Evolutionary conservation across 176 grass and related monocot species (phyloP), one percentile per base, ranked within the genome.

Genomic region (Oryza australiensis): DNA sequence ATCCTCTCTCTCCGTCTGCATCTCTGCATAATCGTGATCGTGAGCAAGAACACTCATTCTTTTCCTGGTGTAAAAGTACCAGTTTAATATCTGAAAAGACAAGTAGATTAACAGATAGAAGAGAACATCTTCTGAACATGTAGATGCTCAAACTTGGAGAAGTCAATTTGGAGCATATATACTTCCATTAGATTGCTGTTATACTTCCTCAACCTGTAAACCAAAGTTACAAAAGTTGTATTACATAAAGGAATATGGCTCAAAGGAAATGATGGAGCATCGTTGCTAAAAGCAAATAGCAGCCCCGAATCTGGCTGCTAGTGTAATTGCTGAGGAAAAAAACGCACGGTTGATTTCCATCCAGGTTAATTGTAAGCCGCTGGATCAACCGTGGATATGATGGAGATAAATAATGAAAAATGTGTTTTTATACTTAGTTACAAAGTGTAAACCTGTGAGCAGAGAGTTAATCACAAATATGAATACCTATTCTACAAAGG

Each of bases 171-270:
- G 12, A 68, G 32, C 15, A 68, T 24, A 80, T 4, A 59, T 49
- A 37, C 37, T 49, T 24, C n/a, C 20, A 66, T 38, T 48, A 8
- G 28, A 59, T 53, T 18, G 14, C 26, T 64, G 64, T 72, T 43
- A 89, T 43, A 89, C 87, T 82, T 89, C 87, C 83, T 89, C 87
- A 1, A 89, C 87, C 78, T 89, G 71, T 34, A 66, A 72, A 81
- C 14, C 53, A 5, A 69, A 27, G n/a, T 28, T 55, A 62, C 26
- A 66, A 8, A 80, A 0, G 2, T 66, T 40, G n/a, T 73, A 71
- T 26, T 37, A 41, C 48, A 24, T 72, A 80, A 22, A 28, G 16
- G 1, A 35, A 5, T 49, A 79, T 27, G 8, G 26, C 12, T 64
- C 70, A 73, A 29, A 9, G 20, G 23, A 42, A 73, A 73, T 15